phyloP scores from a whole-genome alignment of 129 eudicot species.

The Pulicaria dysenterica region DNA sequence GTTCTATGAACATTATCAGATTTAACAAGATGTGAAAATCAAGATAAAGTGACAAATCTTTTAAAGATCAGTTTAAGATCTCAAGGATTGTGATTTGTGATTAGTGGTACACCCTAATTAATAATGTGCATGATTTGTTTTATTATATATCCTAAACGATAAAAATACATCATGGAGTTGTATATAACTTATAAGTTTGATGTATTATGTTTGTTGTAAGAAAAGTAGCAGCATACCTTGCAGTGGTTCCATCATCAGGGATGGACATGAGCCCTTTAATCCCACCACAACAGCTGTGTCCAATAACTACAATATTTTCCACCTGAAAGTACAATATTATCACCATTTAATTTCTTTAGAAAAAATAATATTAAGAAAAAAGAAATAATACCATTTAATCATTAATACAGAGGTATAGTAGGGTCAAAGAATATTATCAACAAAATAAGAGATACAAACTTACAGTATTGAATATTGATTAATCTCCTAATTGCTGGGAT shows the following conservation, averaged over 20 bases:
- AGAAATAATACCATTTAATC: neutral
- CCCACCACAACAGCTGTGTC: slow-evolving; percentile 98
- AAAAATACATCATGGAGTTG: neutral
- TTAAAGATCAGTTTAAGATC: no score
- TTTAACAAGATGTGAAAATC: neutral
- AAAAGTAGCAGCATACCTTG: slow-evolving; percentile 45
- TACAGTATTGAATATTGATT: slow-evolving; percentile 24
- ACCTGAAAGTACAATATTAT: slow-evolving; percentile 50
- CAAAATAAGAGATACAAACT: slow-evolving; percentile 2
- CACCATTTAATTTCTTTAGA: neutral
- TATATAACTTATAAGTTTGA: neutral
- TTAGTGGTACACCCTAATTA: no score
- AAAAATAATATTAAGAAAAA: no score
- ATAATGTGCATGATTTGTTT: no score
- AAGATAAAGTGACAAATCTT: no score
- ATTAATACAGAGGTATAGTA: neutral
- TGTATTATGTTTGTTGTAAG: neutral
- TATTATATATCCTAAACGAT: no score
- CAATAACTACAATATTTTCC: slow-evolving; percentile 93
- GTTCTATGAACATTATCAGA: neutral
- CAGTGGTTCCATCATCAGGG: slow-evolving; percentile 83
- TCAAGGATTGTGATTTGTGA: no score
- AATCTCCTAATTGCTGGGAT: slow-evolving; percentile 33
- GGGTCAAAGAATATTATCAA: slow-evolving; percentile 14
- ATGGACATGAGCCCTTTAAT: slow-evolving; percentile 98